phyloP scores from a whole-genome alignment of 164 flowering plant species.

The Euptelea pleiosperma region DNA sequence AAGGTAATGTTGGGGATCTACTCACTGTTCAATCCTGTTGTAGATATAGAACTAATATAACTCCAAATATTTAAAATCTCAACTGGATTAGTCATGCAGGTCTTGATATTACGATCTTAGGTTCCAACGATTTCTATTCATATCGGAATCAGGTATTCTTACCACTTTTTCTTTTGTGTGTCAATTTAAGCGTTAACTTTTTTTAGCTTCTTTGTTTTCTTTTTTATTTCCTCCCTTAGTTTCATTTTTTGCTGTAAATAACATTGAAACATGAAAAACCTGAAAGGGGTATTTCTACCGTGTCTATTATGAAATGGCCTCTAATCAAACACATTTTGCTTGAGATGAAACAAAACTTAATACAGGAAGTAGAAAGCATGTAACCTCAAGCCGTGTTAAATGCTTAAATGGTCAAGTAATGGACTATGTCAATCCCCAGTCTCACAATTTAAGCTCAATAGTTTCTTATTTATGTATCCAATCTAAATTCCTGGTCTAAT shows the following conservation, averaged over 20 bases:
- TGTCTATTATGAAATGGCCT: no score
- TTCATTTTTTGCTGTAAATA: no score
- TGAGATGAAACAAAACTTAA: no score
- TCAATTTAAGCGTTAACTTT: background rate
- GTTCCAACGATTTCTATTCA: conserved; percentile 93
- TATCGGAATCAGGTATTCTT: conserved; percentile 74
- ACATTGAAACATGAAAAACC: background rate
- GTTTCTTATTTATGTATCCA: background rate
- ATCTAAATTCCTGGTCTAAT: background rate
- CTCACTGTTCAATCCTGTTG: conserved; percentile 9
- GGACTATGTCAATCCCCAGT: no score
- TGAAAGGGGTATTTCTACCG: no score
- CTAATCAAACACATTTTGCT: no score
- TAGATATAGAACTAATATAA: background rate
- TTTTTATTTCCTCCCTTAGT: background rate
- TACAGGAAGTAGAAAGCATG: no score
- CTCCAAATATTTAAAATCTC: conserved; percentile 22
- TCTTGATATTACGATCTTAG: conserved; percentile 89
- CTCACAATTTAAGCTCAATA: no score
- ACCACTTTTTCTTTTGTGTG: background rate
- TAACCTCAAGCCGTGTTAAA: no score
- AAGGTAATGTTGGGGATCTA: conserved; percentile 46
- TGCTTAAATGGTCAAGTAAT: no score
- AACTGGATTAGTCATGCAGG: conserved; percentile 60
- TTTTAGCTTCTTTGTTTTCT: background rate